Conservation (phyloP, 1,284 basidiomycete species). For the Naganishia sp. region DNA sequence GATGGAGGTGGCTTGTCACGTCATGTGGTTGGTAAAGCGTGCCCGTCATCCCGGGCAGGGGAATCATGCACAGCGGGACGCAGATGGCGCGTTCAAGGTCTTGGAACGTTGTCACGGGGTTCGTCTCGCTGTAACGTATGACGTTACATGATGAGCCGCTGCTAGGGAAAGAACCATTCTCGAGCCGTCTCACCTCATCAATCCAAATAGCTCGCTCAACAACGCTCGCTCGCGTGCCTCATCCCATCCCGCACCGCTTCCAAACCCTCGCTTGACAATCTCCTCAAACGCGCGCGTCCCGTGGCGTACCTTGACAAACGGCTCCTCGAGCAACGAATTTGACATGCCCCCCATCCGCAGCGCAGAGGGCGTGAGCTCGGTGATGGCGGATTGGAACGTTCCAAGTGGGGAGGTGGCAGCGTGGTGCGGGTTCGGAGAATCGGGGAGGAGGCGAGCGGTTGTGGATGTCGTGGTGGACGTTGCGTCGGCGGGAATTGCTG, state of each 20-base stretch:
- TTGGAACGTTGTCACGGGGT: constrained; percentile 16
- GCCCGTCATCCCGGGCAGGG: constrained; percentile 6
- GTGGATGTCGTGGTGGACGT: not conserved
- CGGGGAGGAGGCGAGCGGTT: constrained; percentile 2
- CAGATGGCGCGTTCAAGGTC: constrained; percentile 28
- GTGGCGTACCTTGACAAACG: constrained; percentile 48
- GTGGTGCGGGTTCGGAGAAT: not conserved
- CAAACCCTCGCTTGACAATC: constrained; percentile 6
- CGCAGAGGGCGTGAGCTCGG: constrained; percentile 14
- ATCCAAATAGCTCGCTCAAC: constrained; percentile 42
- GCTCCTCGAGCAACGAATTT: constrained; percentile 44
- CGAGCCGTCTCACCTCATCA: constrained; percentile 44
- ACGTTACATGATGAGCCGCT: not conserved
- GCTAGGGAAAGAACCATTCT: not conserved
- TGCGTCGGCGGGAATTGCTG: constrained; percentile 6
- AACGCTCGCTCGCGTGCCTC: constrained; percentile 34
- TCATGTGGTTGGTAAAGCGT: not conserved
- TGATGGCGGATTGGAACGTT: constrained; percentile 19
- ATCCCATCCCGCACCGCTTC: not conserved
- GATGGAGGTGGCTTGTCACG: not conserved
- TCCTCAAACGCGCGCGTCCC: constrained; percentile 38
- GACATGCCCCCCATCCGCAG: constrained; percentile 39
- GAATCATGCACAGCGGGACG: constrained; percentile 30
- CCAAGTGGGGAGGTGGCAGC: not conserved
- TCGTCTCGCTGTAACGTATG: constrained; percentile 36